Evolutionary conservation across 2,329 filamentous ascomycete genomes (phyloP).

Genomic region (Aspergillus ustus): DNA sequence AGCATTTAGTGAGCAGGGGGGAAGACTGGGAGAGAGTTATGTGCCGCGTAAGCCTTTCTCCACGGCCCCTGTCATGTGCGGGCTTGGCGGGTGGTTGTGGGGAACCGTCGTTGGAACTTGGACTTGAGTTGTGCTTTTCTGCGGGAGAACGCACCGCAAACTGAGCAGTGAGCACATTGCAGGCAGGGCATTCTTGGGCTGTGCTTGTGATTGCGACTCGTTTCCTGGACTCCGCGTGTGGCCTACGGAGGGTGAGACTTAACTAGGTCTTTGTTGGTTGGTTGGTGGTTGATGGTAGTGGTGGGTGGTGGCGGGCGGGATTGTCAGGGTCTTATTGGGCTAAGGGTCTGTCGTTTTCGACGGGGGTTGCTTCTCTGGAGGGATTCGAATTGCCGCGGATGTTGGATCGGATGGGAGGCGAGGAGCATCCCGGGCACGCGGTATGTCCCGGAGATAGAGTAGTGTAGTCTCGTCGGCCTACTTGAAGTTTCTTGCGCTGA

Average conservation of each 20-base stretch:
- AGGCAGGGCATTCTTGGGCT: background rate
- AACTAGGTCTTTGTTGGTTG: background rate
- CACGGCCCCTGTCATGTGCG: conserved; percentile 30
- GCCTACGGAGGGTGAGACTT: background rate
- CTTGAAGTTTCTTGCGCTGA: background rate
- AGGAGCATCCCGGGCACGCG: background rate
- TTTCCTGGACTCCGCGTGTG: background rate
- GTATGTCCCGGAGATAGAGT: background rate
- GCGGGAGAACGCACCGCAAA: too few species aligned
- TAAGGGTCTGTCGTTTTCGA: background rate
- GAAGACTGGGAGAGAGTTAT: conserved; percentile 7
- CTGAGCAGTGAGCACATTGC: background rate
- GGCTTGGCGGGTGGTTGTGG: conserved; percentile 26
- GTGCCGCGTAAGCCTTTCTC: conserved; percentile 32
- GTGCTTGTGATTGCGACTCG: background rate
- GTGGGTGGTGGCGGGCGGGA: background rate
- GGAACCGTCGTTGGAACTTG: conserved; percentile 6
- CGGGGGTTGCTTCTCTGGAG: background rate
- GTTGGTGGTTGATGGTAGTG: background rate
- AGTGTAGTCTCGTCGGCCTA: background rate
- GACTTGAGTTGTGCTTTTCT: background rate
- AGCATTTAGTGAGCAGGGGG: conserved; percentile 23
- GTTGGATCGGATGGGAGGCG: background rate
- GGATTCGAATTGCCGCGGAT: background rate
- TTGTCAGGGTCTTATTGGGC: conserved; percentile 12